Conservation (phyloP, 1,284 basidiomycete genomes). For the Apiotrichum montevideense region DNA sequence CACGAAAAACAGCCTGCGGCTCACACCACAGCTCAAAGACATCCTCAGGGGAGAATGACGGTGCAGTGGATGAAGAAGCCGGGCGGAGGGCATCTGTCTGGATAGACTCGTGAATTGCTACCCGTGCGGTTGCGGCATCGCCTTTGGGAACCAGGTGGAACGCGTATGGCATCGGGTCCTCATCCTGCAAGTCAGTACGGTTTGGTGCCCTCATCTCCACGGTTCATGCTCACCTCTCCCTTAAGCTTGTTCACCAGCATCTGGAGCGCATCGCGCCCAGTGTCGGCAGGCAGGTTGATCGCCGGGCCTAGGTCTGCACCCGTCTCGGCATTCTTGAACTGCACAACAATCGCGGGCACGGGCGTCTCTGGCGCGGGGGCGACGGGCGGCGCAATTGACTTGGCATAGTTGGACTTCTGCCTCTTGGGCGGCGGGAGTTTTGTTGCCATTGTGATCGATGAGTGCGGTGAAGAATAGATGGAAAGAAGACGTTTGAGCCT, state of each 20-base stretch:
- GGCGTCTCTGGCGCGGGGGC: slow-evolving; percentile 52
- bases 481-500: not conserved
- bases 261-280: slow-evolving; percentile 76
- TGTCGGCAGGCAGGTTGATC: slow-evolving; percentile 78
- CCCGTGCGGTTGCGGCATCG: slow-evolving; percentile 52
- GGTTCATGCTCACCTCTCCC: slow-evolving; percentile 54
- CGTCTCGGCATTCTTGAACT: slow-evolving; percentile 83
- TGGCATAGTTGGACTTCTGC: slow-evolving; percentile 69
- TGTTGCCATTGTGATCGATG: slow-evolving; percentile 58
- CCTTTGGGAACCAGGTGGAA: slow-evolving; percentile 65
- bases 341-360: slow-evolving; percentile 70
- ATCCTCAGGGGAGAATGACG: slow-evolving; percentile 70
- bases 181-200: slow-evolving; percentile 52
- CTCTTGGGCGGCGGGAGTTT: slow-evolving; percentile 78
- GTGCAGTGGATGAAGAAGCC: slow-evolving; percentile 27
- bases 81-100: slow-evolving; percentile 70
- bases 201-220: too few species aligned
- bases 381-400: slow-evolving; percentile 42
- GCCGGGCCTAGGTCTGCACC: slow-evolving; percentile 72
- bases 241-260: slow-evolving; percentile 76
- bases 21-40: slow-evolving; percentile 79
- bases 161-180: slow-evolving; percentile 81
- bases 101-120: slow-evolving; percentile 74
- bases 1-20: slow-evolving; percentile 92
- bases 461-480: not conserved